Evolutionary conservation across 495 filamentous ascomycete species (phyloP), one percentile per base, ranked within the genome.

Genomic region (Neohortaea acidophila): DNA sequence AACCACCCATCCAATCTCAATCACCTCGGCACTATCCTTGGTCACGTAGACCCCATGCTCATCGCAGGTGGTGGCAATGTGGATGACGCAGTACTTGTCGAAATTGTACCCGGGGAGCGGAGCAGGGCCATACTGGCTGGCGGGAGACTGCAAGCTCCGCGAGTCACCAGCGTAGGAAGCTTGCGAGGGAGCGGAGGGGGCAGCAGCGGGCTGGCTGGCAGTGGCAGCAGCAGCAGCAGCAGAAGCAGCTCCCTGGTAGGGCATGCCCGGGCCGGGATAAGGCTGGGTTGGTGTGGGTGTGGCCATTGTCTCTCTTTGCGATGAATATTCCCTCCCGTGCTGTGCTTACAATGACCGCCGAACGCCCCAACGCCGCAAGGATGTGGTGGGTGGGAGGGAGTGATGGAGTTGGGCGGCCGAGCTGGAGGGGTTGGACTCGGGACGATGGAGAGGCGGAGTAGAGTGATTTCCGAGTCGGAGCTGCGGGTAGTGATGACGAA

Each of bases 21-120:
- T 96, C 37, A 97, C 91, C 63, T 97, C 89, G 41, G 89, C 91
- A 25, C 87, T 94, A 57, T 97, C 89, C 65, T 94, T 94, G 23
- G 91, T 96, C 36, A 97, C 89, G 62, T 96, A 97, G 40, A 97
- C 91, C 42, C 89, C 89, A 63, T 97, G 89, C 54, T 97, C 89
- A 60, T 96, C 89, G 63, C 89, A 96, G 48, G 89, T 97, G 21
- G 91, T 97, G 43, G 91, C 89, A 50, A 96, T 87, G 62, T 96
- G 89, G 57, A 94, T 89, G 52, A 97, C 82, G 46, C 93, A 79
- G 59, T 92, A 96, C 54, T 85, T 80, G 65, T 96, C 89, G 34
- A 52, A 50, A 27, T 40, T 12, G 20, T 14, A 12, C 20, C 2
- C 12, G 5, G 36, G 17, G n/a, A 15, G 2, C 25, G 22, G 21